Conservation (phyloP, 1,284 basidiomycete species). For the Anthracocystis walkeri region DNA sequence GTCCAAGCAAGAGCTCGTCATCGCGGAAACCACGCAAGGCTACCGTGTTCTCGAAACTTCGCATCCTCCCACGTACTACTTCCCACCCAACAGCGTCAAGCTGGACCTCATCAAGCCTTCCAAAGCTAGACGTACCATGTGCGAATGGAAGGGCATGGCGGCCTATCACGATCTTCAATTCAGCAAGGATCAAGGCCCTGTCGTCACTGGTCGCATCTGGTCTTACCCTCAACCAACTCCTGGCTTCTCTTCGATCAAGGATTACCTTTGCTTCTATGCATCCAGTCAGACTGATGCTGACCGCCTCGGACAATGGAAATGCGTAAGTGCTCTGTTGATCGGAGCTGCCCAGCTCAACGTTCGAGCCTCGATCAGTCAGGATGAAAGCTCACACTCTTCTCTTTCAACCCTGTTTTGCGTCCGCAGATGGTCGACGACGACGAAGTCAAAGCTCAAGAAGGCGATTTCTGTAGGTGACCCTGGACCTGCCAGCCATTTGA, state of each 20-base stretch:
- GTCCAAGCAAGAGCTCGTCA: slow-evolving; percentile 53
- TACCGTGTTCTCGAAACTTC: slow-evolving; percentile 65
- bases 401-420: neutral
- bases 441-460: slow-evolving; percentile 60
- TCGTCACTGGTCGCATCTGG: slow-evolving; percentile 60
- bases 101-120: slow-evolving; percentile 48
- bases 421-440: slow-evolving; percentile 62
- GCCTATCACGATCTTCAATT: slow-evolving; percentile 61
- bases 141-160: slow-evolving; percentile 68
- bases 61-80: slow-evolving; percentile 66
- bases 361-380: neutral
- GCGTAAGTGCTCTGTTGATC: slow-evolving; percentile 30
- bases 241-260: slow-evolving; percentile 55
- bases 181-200: slow-evolving; percentile 36
- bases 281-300: slow-evolving; percentile 54
- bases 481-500: no score
- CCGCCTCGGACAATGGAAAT: slow-evolving; percentile 57
- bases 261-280: slow-evolving; percentile 66
- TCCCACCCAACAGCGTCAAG: slow-evolving; percentile 57
- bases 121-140: slow-evolving; percentile 61
- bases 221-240: slow-evolving; percentile 62
- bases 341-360: neutral
- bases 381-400: neutral
- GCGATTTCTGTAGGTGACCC: slow-evolving; percentile 62
- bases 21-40: slow-evolving; percentile 64